A percentile compares a stretch with the other conserved stretches of the same genome.
These are phyloP conservation scores for Cordyceps tenuipes DNA, from an alignment of 2,329 filamentous ascomycete species.

Conservation along the genomic window DNA sequence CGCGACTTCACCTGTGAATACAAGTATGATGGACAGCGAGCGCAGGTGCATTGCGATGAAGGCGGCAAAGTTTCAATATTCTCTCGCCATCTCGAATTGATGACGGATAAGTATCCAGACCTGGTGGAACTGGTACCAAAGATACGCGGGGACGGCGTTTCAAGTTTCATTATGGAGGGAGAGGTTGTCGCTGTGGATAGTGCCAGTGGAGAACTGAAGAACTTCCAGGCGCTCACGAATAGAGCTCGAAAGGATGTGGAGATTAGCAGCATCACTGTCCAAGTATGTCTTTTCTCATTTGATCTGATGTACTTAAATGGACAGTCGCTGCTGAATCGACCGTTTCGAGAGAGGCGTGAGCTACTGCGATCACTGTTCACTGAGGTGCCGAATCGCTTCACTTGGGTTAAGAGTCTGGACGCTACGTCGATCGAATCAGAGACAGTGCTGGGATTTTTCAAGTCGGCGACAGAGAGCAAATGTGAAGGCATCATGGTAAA, in stretches of 20 bases:
- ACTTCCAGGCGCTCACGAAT: constrained; percentile 85
- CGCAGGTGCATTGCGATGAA: constrained; percentile 87
- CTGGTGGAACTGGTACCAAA: constrained; percentile 80
- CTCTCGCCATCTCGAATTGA: constrained; percentile 84
- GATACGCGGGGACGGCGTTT: constrained; percentile 75
- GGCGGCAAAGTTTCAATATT: constrained; percentile 87
- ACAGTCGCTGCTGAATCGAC: constrained; percentile 68
- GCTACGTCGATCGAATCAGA: constrained; percentile 85
- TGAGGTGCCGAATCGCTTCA: constrained; percentile 77
- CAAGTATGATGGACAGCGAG: constrained; percentile 95
- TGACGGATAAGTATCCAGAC: constrained; percentile 98
- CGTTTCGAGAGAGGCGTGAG: constrained; percentile 77
- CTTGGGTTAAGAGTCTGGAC: constrained; percentile 83
- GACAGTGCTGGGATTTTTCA: constrained; percentile 79
- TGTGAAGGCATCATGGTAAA: constrained; percentile 99
- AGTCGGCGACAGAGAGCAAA: constrained; percentile 71
- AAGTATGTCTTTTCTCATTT: constrained; percentile 91
- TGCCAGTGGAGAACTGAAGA: constrained; percentile 69
- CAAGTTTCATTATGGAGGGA: constrained; percentile 91
- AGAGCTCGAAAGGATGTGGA: constrained; percentile 87
- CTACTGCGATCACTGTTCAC: constrained; percentile 76
- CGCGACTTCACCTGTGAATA: constrained; percentile 89
- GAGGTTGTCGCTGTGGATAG: constrained; percentile 91
- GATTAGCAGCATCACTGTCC: constrained; percentile 72
- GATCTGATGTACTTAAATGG: constrained; percentile 96